phyloP scores from a whole-genome alignment of 495 filamentous ascomycete genomes.

The Aspergillus conjunctus region DNA sequence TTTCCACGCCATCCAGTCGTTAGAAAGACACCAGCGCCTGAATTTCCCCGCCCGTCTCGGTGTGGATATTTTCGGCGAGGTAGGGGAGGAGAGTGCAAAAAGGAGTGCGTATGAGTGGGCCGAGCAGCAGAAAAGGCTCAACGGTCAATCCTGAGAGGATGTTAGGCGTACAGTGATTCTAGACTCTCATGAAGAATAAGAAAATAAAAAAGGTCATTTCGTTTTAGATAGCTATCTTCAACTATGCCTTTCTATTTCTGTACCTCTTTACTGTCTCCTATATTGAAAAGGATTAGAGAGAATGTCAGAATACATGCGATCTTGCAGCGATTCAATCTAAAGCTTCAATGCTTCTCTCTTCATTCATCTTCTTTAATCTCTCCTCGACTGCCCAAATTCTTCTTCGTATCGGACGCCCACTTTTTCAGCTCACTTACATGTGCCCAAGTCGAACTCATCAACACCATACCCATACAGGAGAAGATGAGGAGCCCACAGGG shows the following conservation, averaged over 20 bases:
- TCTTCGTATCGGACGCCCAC: neutral
- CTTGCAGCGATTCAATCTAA: too few species aligned
- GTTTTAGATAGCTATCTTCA: neutral
- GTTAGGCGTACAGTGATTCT: too few species aligned
- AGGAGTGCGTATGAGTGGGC: constrained; percentile 23
- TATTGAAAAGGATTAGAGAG: too few species aligned
- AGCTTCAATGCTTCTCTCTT: too few species aligned
- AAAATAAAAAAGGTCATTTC: neutral
- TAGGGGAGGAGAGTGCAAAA: constrained; percentile 24
- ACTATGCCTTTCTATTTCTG: too few species aligned
- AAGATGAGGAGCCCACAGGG: too few species aligned
- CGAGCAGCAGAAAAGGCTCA: constrained; percentile 18
- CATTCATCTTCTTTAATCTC: neutral
- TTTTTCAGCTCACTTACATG: neutral
- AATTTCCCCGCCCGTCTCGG: constrained; percentile 37
- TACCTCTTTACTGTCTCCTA: too few species aligned
- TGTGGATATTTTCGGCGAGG: constrained; percentile 34
- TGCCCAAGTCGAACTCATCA: neutral
- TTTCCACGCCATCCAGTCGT: constrained; percentile 33
- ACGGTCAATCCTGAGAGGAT: too few species aligned
- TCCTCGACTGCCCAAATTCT: too few species aligned
- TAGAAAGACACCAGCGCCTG: constrained; percentile 34
- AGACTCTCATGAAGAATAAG: too few species aligned
- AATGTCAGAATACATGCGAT: too few species aligned
- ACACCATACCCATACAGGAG: neutral